Percentiles rank a stretch among this genome's conserved stretches.
Conservation (phyloP, 371 early-diverging fungal genomes). For the Mucor indicus region DNA sequence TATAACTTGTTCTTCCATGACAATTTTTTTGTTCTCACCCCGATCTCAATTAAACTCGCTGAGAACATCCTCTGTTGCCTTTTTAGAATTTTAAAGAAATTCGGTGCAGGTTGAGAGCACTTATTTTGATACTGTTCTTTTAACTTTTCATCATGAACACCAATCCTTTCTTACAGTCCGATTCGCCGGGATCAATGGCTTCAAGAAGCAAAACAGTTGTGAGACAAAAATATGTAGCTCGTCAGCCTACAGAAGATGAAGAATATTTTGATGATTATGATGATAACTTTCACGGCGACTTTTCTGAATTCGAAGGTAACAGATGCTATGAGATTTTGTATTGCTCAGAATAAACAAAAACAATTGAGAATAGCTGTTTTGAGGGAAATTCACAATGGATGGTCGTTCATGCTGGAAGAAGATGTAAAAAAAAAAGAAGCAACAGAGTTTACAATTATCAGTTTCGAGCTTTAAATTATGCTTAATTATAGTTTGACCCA, state of each 20-base stretch:
- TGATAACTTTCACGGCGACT: constrained; percentile 19
- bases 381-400: constrained; percentile 51
- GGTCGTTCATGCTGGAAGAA: constrained; percentile 66
- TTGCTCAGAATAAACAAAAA: not conserved
- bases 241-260: not conserved
- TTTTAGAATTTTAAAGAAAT: too few species aligned
- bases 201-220: constrained; percentile 12
- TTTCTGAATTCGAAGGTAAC: constrained; percentile 37
- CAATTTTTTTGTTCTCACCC: too few species aligned
- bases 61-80: too few species aligned
- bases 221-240: constrained; percentile 11
- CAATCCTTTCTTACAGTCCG: constrained; percentile 19
- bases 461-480: not conserved
- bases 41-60: too few species aligned
- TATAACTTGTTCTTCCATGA: too few species aligned
- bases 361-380: constrained; percentile 26
- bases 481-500: constrained; percentile 75
- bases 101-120: too few species aligned
- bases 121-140: not conserved
- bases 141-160: constrained; percentile 6
- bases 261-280: constrained; percentile 15
- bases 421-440: constrained; percentile 31
- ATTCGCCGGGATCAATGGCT: constrained; percentile 2
- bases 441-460: not conserved
- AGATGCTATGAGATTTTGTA: too few species aligned